A percentile compares a stretch with the other conserved stretches of the same genome.
phyloP scores from a whole-genome alignment of 108 stramenopile genomes.

The Conticribra guillardii region DNA sequence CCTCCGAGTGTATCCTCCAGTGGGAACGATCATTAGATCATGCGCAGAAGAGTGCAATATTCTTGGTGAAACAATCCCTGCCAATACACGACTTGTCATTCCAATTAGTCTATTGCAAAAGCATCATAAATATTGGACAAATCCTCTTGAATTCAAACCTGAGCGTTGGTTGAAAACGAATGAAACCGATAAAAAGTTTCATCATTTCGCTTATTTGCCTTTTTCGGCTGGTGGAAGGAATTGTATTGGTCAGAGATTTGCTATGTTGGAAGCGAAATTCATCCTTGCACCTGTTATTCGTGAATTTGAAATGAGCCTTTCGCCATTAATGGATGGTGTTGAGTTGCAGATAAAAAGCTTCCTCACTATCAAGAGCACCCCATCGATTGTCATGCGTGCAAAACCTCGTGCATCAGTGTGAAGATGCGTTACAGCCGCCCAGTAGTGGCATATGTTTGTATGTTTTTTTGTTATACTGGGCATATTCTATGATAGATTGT shows the following conservation, averaged over 20 bases:
- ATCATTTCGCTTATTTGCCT: slow-evolving; percentile 62
- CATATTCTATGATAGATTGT: too few species aligned
- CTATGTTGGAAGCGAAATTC: slow-evolving; percentile 65
- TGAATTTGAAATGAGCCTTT: slow-evolving; percentile 42
- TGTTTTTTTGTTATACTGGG: too few species aligned
- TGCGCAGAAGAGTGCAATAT: slow-evolving; percentile 32
- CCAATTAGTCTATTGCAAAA: slow-evolving; percentile 61
- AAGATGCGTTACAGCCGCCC: too few species aligned
- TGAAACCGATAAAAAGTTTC: slow-evolving; percentile 25
- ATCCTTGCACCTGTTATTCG: slow-evolving; percentile 60
- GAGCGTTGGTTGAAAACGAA: slow-evolving; percentile 60
- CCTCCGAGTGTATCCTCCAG: slow-evolving; percentile 64
- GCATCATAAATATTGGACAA: slow-evolving; percentile 65
- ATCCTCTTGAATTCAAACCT: slow-evolving; percentile 63
- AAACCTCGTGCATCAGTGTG: too few species aligned
- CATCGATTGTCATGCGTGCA: slow-evolving; percentile 44
- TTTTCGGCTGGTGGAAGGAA: slow-evolving; percentile 65
- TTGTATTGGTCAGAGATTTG: slow-evolving; percentile 73
- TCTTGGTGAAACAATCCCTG: slow-evolving; percentile 51
- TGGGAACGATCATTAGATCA: slow-evolving; percentile 48
- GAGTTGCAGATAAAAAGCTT: slow-evolving; percentile 48
- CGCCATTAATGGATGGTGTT: slow-evolving; percentile 43
- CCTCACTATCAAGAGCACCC: slow-evolving; percentile 58
- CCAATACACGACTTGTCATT: slow-evolving; percentile 47
- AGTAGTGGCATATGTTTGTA: too few species aligned